Base-by-base conservation (phyloP, 306 rosid species). In the Prunus mongolica region DNA sequence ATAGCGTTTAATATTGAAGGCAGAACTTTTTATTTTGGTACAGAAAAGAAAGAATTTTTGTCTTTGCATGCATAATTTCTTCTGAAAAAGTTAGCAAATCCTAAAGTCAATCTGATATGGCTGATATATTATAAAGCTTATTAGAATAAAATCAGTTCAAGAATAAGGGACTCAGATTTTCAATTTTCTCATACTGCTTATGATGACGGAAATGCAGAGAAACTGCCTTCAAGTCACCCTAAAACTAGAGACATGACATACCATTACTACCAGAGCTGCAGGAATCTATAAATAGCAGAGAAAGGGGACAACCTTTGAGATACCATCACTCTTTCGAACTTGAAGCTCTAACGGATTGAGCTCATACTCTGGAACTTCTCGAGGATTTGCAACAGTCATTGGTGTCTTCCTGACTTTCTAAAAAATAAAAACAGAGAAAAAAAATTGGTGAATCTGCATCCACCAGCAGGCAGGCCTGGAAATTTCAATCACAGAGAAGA, bases 321-420 rank as follows among this genome's bases (percentile, higher is more conserved):
- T 89, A 47, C 96, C 97, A 63, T 93, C 97, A 51, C 93, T 78
- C 96, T 85, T 93, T 77, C 99, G 96, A 84, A 96, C 87, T 78
- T 96, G 99, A 80, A 96, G 99, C 77, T 96, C 99, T 58, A 86
- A 79, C 8, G 99, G 99, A 88, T 96, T 96, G 76, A 96, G 99
- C 88, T 96, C 99, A 69, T 96, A 96, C 82, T 96, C 99, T 1
- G 99, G 99, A 83, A 96, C 96, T 86, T 96, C 99, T 73, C 97
- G 90, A 77, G 99, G 98, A 89, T 96, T 92, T 10, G 97, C 93
- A 76, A 96, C 99, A 12, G 93, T 70, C 99, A 96, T 96, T 24
- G 99, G 99, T 10, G 99, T 96, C 85, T 86, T 96, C 89, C 89
- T 91, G 82, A 80, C 73, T 88, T 93, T 96, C 99, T 96, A 76